Evolutionary conservation across 2,329 filamentous ascomycete species (phyloP), one percentile per base, ranked within the genome.

Genomic region (Coniochaeta prunicola): DNA sequence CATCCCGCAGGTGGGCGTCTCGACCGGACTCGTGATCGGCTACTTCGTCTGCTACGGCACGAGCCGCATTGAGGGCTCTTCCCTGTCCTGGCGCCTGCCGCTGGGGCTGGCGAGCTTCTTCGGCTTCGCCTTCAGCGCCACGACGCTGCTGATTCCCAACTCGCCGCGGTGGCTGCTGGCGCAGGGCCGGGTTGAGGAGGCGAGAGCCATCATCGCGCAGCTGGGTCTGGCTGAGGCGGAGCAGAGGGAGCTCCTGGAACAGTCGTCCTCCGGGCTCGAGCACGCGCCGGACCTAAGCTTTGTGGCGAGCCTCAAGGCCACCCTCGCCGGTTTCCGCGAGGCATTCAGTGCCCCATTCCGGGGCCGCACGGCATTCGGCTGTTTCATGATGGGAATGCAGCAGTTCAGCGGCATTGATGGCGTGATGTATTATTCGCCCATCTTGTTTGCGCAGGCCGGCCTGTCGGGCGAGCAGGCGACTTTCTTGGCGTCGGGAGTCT

Each of bases 21-120:
- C 77, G 0, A 57, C 76, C 1, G 83, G 82, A 0, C 65, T 87
- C 0, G 77, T 80, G 1, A 61, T 74, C 0, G 85, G 84, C 0
- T 87, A 81, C 65, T 87, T 87, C 64, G 79, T 77, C 7, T 85
- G 82, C 64, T 87, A 87, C 61, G 84, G 81, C 13, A 81, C 80
- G 9, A 73, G 77, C 0, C 65, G 70, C 0, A 70, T 84, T 1
- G 21, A 17, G 45, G 45, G 9, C 45, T 60, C 61, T 0, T 76
- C 75, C 0, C 65, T 83, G 1, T 78, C 81, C 1, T 87, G 83
- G 83, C 75, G 83, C 2, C 70, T 83, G 0, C 84, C 84, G 0
- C 72, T 82, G 2, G 74, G 74, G 0, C 64, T 75, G 1, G 70
- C 71, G 2, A 74, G 77, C 0, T 66, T 67, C 4, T 64, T 73